A percentile compares a stretch with the other conserved stretches of the same genome.
These are phyloP conservation scores for Myxozyma vanderwaltii DNA, from an alignment of 805 yeast species.

Conservation along the genomic window DNA sequence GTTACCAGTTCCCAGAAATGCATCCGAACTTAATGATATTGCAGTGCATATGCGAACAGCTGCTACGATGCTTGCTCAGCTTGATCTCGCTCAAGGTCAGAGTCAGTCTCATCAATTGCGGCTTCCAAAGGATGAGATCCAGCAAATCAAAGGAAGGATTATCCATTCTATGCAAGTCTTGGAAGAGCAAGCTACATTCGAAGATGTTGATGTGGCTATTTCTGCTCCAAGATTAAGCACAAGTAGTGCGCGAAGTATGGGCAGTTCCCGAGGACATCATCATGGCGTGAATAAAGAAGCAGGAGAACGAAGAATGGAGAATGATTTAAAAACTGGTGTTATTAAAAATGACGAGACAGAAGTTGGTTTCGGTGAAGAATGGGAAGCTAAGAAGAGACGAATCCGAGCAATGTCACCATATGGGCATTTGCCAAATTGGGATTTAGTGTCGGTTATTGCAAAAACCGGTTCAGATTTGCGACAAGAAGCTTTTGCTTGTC, in stretches of 20 bases:
- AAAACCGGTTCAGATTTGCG: conserved; percentile 95
- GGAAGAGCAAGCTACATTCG: conserved; percentile 59
- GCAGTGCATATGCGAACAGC: conserved; percentile 97
- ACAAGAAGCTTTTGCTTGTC: conserved; percentile 98
- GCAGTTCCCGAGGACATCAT: conserved; percentile 12
- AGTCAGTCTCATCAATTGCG: conserved; percentile 47
- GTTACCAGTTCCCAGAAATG: conserved; percentile 19
- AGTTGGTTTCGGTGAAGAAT: conserved; percentile 85
- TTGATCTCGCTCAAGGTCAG: conserved; percentile 54
- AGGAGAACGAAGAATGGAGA: conserved; percentile 89
- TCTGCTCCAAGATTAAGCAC: conserved; percentile 13
- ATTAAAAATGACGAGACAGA: conserved; percentile 49
- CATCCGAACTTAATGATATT: conserved; percentile 39
- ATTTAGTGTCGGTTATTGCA: conserved; percentile 89
- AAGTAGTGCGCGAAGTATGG: conserved; percentile 15
- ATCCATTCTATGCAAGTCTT: conserved; percentile 73
- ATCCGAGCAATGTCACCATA: conserved; percentile 75
- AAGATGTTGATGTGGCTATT: conserved; percentile 43
- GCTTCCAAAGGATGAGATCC: conserved; percentile 59
- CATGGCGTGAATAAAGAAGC: conserved; percentile 50
- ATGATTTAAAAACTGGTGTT: conserved; percentile 86
- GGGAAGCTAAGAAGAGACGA: conserved; percentile 79
- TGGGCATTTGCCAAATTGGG: conserved; percentile 93
- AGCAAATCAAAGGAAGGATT: conserved; percentile 67
- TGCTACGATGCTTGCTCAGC: conserved; percentile 87